Base-by-base conservation (phyloP, 768 basidiomycete species). In the Inosperma sp. region DNA sequence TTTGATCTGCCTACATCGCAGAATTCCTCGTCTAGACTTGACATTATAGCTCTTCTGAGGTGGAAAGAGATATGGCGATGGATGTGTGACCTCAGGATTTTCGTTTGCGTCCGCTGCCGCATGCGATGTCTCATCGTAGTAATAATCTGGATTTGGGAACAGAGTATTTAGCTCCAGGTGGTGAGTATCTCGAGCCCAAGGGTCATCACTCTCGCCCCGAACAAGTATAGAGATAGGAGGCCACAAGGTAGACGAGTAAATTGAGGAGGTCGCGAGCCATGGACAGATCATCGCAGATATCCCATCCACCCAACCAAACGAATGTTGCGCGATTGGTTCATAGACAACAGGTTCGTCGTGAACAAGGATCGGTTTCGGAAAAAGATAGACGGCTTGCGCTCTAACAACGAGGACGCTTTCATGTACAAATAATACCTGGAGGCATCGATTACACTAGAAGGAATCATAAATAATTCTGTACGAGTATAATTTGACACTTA, bases 261-360 rank as follows among this genome's bases (percentile, higher is more conserved):
- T 14, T 13, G 5, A 7, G 14, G 30, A 22, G 22, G 29, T 13
- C 12, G 36, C 16, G 36, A 33, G n/a, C 47, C 55, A 48, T 9
- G 49, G 55, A 50, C 60, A 53, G n/a, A 56, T 25, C 12, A 47
- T 45, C 2, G 78, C 71, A 2, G 74, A 74, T 30, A 82, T 70
- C 7, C 79, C 78, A 47, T 86, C 84, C 12, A 84, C 75, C 84
- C 84, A 86, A 13, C 84, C 84, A 56, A 84, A 84, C 3, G 79
- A 78, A 55, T 79, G 74, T 2, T 56, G 59, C 1, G 73, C 75
- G 31, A 73, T 60, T 0, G 76, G 68, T 1, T 58, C 46, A 48
- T 77, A 72, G 0, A 67, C 49, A 3, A 51, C 47, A 3, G 62
- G 58, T 45, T 48, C 26, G 23, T 21, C 56, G 30, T 48, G 36